Evolutionary conservation across 257 asterid species (phyloP).

Genomic region (Solanum piurae): DNA sequence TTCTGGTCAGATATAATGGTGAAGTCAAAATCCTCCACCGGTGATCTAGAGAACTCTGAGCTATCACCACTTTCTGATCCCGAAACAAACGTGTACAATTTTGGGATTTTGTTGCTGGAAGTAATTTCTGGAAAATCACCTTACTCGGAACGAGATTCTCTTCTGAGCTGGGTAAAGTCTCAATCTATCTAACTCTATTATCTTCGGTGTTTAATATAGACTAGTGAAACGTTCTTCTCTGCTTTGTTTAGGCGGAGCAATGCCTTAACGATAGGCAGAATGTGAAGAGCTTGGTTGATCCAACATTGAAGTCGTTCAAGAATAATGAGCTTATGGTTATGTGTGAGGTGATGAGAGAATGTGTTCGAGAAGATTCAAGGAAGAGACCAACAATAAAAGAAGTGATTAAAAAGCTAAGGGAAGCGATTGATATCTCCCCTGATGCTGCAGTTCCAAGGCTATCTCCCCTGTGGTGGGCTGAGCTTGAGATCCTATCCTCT

Average conservation of each 20-base stretch:
- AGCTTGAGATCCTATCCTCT: constrained; percentile 5
- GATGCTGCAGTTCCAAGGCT: constrained; percentile 5
- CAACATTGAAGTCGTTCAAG: background rate
- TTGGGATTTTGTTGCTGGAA: constrained; percentile 4
- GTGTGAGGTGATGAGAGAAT: background rate
- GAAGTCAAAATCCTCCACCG: background rate
- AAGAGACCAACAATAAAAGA: background rate
- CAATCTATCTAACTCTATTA: background rate
- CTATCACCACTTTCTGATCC: background rate
- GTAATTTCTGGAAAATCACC: background rate
- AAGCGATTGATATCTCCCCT: background rate
- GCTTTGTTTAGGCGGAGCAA: background rate
- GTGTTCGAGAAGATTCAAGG: background rate
- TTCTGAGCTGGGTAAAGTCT: background rate
- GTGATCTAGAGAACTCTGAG: background rate
- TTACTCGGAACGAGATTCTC: background rate
- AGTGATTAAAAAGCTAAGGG: background rate
- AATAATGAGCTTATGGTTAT: background rate
- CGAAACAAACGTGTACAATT: background rate
- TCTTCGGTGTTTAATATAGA: background rate
- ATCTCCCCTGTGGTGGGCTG: constrained; percentile 12
- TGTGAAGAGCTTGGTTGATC: background rate
- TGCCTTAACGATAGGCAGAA: background rate
- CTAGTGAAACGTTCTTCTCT: background rate
- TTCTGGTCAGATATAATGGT: background rate